These are phyloP conservation scores for Linaria vulgaris DNA, from an alignment of 257 asterid species.

Conservation along the genomic window DNA sequence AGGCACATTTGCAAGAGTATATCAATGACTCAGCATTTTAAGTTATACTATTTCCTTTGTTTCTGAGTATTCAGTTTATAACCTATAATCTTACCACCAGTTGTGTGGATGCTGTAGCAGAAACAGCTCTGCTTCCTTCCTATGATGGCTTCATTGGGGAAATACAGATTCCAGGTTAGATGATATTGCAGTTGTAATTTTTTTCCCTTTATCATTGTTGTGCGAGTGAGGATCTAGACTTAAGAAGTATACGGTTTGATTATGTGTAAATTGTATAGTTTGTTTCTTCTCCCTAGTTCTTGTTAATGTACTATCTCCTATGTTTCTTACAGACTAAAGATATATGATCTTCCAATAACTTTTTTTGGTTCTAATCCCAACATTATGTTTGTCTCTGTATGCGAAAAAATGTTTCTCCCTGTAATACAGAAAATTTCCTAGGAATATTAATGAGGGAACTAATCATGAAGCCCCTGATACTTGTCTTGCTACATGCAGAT, in stretches of 20 bases:
- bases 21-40: constrained; percentile 18
- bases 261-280: constrained; percentile 8
- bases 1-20: constrained; percentile 83
- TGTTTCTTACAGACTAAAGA: constrained; percentile 4
- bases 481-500: constrained; percentile 49
- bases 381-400: not conserved
- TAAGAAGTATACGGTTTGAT: constrained; percentile 2
- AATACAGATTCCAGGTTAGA: constrained; percentile 64
- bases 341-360: not conserved
- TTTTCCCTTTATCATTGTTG: constrained; percentile 14
- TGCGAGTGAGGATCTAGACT: not conserved
- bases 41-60: constrained; percentile 22
- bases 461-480: constrained; percentile 18
- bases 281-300: not conserved
- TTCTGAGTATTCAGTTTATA: constrained; percentile 23
- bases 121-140: constrained; percentile 66
- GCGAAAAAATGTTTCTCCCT: not conserved
- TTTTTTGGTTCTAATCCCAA: not conserved
- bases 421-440: not conserved
- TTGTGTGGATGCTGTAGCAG: constrained; percentile 82
- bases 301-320: constrained; percentile 14
- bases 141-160: constrained; percentile 67
- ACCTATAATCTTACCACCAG: constrained; percentile 39
- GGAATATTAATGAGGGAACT: constrained; percentile 12
- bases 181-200: constrained; percentile 15